Conservation (phyloP, 257 asterid genomes). For the Penstemon eatonii region DNA sequence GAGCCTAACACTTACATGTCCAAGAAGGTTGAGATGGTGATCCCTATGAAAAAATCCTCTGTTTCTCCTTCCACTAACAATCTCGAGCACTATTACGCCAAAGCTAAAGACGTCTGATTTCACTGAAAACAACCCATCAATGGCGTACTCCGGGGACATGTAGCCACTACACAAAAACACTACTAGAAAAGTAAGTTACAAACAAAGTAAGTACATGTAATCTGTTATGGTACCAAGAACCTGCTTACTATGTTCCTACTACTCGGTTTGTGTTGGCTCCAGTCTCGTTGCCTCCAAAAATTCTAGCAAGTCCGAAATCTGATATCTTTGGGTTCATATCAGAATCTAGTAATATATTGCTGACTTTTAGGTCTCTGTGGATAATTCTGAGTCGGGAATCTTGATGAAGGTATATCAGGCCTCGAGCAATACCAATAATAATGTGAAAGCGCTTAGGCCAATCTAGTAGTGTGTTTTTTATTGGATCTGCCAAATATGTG, state of each 20-base stretch:
- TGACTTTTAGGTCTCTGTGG: conserved; percentile 53
- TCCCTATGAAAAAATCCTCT: conserved; percentile 26
- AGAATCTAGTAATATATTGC: conserved; percentile 53
- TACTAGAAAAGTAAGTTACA: background rate
- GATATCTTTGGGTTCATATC: conserved; percentile 58
- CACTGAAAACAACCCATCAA: conserved; percentile 33
- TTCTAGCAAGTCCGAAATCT: conserved; percentile 54
- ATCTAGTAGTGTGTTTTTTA: conserved; percentile 29
- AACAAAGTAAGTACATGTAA: background rate
- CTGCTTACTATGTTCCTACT: conserved; percentile 54
- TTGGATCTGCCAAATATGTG: conserved; percentile 30
- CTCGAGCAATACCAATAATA: conserved; percentile 47
- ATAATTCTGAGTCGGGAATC: conserved; percentile 50
- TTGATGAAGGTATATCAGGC: conserved; percentile 58
- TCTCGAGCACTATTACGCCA: conserved; percentile 36
- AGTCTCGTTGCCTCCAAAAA: conserved; percentile 43
- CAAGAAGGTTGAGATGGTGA: conserved; percentile 41
- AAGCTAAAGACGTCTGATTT: conserved; percentile 43
- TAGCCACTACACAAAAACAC: conserved; percentile 30
- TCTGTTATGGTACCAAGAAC: background rate
- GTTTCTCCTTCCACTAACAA: conserved; percentile 33
- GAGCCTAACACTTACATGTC: conserved; percentile 34
- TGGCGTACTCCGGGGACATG: conserved; percentile 42
- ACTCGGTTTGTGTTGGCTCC: conserved; percentile 47
- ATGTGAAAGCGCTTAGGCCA: conserved; percentile 52